Conservation (phyloP, 164 flowering plant genomes). For the Magnolia sinica region DNA sequence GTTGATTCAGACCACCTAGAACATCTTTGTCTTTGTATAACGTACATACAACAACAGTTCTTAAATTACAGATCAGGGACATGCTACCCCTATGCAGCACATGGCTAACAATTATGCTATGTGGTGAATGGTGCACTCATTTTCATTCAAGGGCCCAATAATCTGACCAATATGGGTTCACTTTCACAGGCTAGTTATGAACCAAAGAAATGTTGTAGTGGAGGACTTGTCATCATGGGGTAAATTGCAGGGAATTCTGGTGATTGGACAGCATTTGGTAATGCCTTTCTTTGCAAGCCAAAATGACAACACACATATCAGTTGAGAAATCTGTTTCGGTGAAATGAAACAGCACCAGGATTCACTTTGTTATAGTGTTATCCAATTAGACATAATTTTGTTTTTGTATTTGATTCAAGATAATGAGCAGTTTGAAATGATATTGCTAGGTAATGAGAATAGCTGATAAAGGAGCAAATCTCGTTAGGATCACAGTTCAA, state of each 20-base stretch:
- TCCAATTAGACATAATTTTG: neutral
- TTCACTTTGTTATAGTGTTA: neutral
- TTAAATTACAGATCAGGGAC: neutral
- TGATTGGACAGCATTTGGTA: neutral
- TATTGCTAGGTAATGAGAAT: constrained; percentile 81
- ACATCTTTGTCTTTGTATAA: neutral
- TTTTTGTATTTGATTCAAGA: neutral
- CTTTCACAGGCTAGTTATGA: neutral
- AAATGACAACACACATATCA: neutral
- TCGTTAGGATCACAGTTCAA: constrained; percentile 95
- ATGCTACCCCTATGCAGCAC: neutral
- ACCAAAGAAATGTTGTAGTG: too few species aligned
- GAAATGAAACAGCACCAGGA: neutral
- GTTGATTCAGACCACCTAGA: neutral
- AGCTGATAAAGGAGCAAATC: constrained; percentile 92
- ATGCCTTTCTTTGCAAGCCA: neutral
- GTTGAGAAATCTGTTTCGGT: neutral
- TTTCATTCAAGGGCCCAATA: neutral
- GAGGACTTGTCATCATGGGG: too few species aligned
- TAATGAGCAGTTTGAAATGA: constrained; percentile 2
- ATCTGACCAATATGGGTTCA: neutral
- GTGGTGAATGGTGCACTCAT: neutral
- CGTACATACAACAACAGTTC: neutral
- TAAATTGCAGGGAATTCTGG: neutral
- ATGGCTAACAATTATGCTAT: neutral